phyloP scores from a whole-genome alignment of 805 yeast genomes.

The Metschnikowia lochheadii region DNA sequence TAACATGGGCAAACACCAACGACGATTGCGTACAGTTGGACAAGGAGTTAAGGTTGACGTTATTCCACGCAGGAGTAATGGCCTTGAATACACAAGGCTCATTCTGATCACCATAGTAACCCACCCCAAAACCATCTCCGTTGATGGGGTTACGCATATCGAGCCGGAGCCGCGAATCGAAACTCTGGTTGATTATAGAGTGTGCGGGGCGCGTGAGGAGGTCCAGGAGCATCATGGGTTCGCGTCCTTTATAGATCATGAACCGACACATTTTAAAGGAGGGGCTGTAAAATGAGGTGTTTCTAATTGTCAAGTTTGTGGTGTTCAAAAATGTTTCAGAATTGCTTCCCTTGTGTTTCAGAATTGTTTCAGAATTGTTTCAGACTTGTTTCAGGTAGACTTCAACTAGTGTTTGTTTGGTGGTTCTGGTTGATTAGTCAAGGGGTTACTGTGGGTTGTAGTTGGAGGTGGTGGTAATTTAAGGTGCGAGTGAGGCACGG shows the following conservation, averaged over 20 bases:
- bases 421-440: no score
- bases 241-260: constrained; percentile 85
- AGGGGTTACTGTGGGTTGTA: no score
- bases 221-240: constrained; percentile 81
- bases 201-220: constrained; percentile 93
- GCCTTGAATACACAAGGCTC: constrained; percentile 94
- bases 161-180: constrained; percentile 80
- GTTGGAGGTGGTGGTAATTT: no score
- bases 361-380: no score
- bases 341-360: no score
- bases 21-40: constrained; percentile 84
- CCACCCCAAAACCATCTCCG: constrained; percentile 98
- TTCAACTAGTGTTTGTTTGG: no score
- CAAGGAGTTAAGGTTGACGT: constrained; percentile 77
- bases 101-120: constrained; percentile 61
- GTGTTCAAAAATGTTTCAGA: no score
- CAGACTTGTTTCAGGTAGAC: no score
- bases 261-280: constrained; percentile 73
- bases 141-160: constrained; percentile 91
- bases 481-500: no score
- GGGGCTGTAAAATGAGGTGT: no score
- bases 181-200: constrained; percentile 93
- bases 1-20: constrained; percentile 88
- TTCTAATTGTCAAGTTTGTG: no score
- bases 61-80: constrained; percentile 98